Conservation (phyloP, 2,329 filamentous ascomycete genomes). For the Sporothrix brunneoviolacea region DNA sequence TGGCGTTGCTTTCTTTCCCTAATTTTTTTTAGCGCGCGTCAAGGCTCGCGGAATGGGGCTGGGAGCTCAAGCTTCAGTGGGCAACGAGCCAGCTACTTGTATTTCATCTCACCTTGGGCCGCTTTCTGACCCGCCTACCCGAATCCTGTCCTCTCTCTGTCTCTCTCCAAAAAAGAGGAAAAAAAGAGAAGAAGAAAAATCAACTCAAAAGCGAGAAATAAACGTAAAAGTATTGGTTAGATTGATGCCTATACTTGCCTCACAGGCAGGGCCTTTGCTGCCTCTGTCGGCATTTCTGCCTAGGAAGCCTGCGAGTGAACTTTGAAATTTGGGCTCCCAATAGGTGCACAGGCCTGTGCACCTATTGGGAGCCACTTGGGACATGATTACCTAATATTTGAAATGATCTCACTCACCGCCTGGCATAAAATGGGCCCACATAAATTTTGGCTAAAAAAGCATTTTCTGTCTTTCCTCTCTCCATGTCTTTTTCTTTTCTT, state of each 20-base stretch:
- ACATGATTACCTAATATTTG: background rate
- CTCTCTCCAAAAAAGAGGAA: background rate
- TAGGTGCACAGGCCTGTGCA: no score
- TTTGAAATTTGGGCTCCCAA: no score
- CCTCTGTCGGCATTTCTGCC: background rate
- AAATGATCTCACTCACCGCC: constrained; percentile 10
- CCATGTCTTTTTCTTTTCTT: background rate
- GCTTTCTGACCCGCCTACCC: no score
- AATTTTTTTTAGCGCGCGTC: constrained; percentile 15
- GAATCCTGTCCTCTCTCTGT: no score
- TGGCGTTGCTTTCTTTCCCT: background rate
- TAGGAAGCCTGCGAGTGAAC: background rate
- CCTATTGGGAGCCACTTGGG: no score
- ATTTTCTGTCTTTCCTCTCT: background rate
- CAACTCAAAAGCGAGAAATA: background rate
- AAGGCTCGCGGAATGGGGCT: constrained; percentile 9
- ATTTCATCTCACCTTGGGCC: no score
- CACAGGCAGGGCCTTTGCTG: no score
- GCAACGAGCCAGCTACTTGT: background rate
- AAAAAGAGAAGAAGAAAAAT: background rate
- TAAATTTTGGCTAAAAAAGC: constrained; percentile 14
- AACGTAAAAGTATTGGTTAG: no score
- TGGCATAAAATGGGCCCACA: constrained; percentile 12
- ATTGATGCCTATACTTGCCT: no score
- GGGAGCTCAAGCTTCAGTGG: constrained; percentile 5